These are phyloP conservation scores for Ustilago curta DNA, from an alignment of 1,284 basidiomycete species.

Conservation along the genomic window DNA sequence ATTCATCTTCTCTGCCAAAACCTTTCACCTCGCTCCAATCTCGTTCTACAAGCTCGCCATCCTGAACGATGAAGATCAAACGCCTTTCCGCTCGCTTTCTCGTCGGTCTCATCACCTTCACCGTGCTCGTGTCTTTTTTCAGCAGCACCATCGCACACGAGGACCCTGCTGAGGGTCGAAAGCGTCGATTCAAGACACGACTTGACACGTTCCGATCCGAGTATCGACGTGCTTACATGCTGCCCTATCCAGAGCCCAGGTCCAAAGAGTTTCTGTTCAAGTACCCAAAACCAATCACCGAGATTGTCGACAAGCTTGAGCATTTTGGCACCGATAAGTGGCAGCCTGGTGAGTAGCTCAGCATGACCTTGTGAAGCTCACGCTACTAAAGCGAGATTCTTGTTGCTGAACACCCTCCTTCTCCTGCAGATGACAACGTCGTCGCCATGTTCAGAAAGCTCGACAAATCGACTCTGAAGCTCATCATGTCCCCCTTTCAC, in stretches of 20 bases:
- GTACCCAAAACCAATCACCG: constrained; percentile 5
- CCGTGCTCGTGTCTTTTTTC: background rate
- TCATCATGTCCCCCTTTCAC: constrained; percentile 12
- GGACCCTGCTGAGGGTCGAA: constrained; percentile 10
- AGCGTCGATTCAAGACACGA: background rate
- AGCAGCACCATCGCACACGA: constrained; percentile 3
- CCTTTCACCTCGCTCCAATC: background rate
- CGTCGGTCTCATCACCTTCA: background rate
- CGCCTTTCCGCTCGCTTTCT: background rate
- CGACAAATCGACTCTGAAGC: no score
- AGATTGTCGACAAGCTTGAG: background rate
- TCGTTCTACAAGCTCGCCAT: background rate
- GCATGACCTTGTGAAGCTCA: background rate
- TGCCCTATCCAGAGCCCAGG: background rate
- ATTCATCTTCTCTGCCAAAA: no score
- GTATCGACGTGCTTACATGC: background rate
- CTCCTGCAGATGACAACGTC: background rate
- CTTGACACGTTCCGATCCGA: background rate
- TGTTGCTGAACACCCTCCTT: background rate
- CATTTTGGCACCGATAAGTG: background rate
- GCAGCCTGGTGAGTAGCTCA: background rate
- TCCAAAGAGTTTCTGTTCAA: background rate
- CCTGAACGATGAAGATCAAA: background rate
- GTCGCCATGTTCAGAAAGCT: no score
- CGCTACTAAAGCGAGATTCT: background rate